Base-by-base conservation (phyloP, 1,284 basidiomycete genomes). In the Mycosarcoma mackinlayi region DNA sequence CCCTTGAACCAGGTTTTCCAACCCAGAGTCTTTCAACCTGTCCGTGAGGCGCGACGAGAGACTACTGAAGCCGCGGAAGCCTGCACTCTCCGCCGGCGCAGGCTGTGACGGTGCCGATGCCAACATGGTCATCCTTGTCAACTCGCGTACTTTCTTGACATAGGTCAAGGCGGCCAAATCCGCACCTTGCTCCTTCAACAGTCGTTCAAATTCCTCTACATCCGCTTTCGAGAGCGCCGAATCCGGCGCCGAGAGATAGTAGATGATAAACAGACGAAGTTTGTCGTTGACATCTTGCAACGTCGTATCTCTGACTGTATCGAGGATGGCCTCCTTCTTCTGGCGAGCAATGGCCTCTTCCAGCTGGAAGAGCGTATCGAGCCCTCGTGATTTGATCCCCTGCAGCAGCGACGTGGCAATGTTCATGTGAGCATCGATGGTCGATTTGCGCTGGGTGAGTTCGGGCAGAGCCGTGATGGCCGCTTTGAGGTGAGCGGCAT, bases 391-490 rank as follows among this genome's bases (percentile, higher is more conserved):
- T 85, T 98, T 98, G 86, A 99, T 98, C 19, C 97, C 90, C 82
- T 96, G 94, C 27, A 99, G 85, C 14, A 99, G 85, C 7, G 95
- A 91, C 3, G 95, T 98, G 30, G 96, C 96, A 55, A 99, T 97
- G 84, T 98, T 98, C 94, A 98, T 98, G 80, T 98, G 95, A 1
- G 95, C 94, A 83, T 99, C 96, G 31, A 99, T 87, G 2, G 92
- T 95, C 42, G 93, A 90, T 79, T 99, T 99, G 40, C 96, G 88
- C 18, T 95, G 94, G 3, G 95, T 98, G 40, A 99, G 86, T 83
- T 98, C 95, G 1, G 96, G 96, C n/a, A 99, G 86, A 57, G 94
- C 93, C 0, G 95, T 98, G 81, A 99, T 97, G 3, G 96, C 96
- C 0, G 93, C 94, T 85, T 98, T 98, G 52, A 99, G 86, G 83